Percentiles rank a stretch among this genome's conserved stretches.
phyloP scores from a whole-genome alignment of 768 basidiomycete species.

The Termitomyces sp. region DNA sequence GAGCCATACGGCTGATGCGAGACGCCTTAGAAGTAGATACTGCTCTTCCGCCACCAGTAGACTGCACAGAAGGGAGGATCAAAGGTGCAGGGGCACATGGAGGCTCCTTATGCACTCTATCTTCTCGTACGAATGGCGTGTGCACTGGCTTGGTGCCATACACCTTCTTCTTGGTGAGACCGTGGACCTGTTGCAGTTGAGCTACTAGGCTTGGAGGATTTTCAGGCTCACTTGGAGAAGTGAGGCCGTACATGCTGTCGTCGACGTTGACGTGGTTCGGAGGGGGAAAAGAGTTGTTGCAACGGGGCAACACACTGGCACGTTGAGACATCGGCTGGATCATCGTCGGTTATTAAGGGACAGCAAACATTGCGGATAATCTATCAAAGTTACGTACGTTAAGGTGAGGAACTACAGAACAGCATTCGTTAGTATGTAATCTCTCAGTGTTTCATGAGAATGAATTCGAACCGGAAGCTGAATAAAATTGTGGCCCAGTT shows the following conservation, averaged over 20 bases:
- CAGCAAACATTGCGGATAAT: conserved; percentile 9
- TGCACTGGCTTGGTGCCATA: conserved; percentile 50
- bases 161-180: conserved; percentile 67
- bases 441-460: conserved; percentile 6
- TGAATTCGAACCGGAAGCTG: conserved; percentile 25
- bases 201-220: conserved; percentile 51
- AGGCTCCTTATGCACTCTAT: conserved; percentile 32
- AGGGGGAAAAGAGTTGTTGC: conserved; percentile 35
- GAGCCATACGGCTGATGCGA: conserved; percentile 30
- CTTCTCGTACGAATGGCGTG: conserved; percentile 53
- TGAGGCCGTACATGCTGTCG: conserved; percentile 10
- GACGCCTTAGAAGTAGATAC: conserved; percentile 32
- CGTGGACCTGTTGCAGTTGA: conserved; percentile 65
- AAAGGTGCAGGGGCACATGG: conserved; percentile 24
- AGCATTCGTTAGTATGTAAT: conserved; percentile 4
- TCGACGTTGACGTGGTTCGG: conserved; percentile 8
- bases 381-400: conserved; percentile 31
- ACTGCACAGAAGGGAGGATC: conserved; percentile 20
- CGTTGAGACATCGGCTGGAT: conserved; percentile 17
- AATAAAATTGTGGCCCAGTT: conserved; percentile 25
- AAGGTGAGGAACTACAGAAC: conserved; percentile 14
- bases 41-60: conserved; percentile 28
- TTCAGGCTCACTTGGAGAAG: conserved; percentile 19
- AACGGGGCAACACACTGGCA: conserved; percentile 20
- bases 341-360: conserved; percentile 11